phyloP scores from a whole-genome alignment of 2,329 filamentous ascomycete species.

The Neocucurbitaria cava region DNA sequence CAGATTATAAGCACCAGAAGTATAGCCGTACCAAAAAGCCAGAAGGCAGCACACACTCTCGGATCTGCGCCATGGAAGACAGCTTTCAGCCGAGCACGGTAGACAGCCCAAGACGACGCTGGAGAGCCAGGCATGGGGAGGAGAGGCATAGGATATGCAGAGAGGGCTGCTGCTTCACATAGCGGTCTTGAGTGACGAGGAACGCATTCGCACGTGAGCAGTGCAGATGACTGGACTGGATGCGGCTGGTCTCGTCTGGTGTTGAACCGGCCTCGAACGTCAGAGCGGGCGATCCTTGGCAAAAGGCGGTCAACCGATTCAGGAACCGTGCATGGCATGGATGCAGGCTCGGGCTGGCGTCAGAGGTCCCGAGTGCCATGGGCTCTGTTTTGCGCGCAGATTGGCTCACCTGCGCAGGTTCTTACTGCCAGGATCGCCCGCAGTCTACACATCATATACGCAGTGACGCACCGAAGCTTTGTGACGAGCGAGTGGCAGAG shows the following conservation, averaged over 20 bases:
- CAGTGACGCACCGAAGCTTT: neutral
- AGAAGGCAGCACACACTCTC: constrained; percentile 81
- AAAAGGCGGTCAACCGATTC: constrained; percentile 3
- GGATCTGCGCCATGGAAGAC: constrained; percentile 73
- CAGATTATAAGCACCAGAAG: neutral
- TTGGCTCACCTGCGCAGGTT: neutral
- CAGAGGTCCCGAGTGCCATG: constrained; percentile 11
- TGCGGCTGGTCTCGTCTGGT: neutral
- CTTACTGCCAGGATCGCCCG: neutral
- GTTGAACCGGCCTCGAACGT: constrained; percentile 4
- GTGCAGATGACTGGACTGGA: constrained; percentile 5
- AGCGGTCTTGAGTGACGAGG: neutral
- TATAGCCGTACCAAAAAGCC: constrained; percentile 77
- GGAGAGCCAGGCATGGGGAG: constrained; percentile 65
- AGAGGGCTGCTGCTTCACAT: constrained; percentile 10
- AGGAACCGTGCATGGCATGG: constrained; percentile 2
- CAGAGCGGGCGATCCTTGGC: constrained; percentile 5
- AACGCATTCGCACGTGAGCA: constrained; percentile 13
- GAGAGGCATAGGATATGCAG: constrained; percentile 36
- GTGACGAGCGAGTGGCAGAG: neutral
- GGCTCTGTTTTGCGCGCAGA: constrained; percentile 3
- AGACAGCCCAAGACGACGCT: constrained; percentile 75
- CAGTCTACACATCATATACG: constrained; percentile 10
- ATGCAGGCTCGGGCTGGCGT: neutral
- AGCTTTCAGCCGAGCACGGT: constrained; percentile 68